Evolutionary conservation across 495 filamentous ascomycete genomes (phyloP).

Genomic region (Lepidopterella palustris): DNA sequence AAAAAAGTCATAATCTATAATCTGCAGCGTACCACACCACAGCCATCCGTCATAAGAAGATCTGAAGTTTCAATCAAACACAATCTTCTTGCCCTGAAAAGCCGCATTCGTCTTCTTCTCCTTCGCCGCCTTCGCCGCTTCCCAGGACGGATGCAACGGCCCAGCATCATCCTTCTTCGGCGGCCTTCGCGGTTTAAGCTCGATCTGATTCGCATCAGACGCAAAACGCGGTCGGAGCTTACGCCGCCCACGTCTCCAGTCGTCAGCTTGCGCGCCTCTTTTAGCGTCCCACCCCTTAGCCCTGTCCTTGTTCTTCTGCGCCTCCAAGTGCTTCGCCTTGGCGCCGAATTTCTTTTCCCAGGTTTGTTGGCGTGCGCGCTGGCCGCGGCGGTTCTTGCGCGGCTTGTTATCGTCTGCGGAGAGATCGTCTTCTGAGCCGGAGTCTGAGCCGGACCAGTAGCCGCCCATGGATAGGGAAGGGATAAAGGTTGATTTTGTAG

Average conservation of each 20-base stretch:
- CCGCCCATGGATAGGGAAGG: constrained; percentile 79
- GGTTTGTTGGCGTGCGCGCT: constrained; percentile 74
- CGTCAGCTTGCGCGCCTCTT: constrained; percentile 35
- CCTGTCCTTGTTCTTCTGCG: constrained; percentile 31
- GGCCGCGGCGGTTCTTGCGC: constrained; percentile 78
- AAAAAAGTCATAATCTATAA: too few relatives aligned
- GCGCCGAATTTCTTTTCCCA: constrained; percentile 89
- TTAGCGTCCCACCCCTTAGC: constrained; percentile 51
- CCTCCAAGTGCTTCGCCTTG: constrained; percentile 63
- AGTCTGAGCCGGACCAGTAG: constrained; percentile 86
- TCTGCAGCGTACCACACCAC: too few relatives aligned
- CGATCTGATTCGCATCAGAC: constrained; percentile 20
- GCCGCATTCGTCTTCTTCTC: constrained; percentile 55
- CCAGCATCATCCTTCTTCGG: constrained; percentile 56
- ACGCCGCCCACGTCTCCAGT: constrained; percentile 20
- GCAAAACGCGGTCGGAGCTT: constrained; percentile 30
- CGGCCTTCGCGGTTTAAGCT: constrained; percentile 27
- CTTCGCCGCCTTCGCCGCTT: constrained; percentile 80
- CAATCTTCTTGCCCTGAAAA: constrained; percentile 84
- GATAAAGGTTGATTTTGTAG: constrained; percentile 59
- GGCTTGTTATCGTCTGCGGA: constrained; percentile 40
- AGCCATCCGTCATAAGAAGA: too few relatives aligned
- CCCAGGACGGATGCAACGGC: constrained; percentile 86
- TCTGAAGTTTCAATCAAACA: constrained; percentile 60
- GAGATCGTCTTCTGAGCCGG: constrained; percentile 44